Evolutionary conservation across 2,329 filamentous ascomycete genomes (phyloP).

Genomic region (Fusarium luffae): DNA sequence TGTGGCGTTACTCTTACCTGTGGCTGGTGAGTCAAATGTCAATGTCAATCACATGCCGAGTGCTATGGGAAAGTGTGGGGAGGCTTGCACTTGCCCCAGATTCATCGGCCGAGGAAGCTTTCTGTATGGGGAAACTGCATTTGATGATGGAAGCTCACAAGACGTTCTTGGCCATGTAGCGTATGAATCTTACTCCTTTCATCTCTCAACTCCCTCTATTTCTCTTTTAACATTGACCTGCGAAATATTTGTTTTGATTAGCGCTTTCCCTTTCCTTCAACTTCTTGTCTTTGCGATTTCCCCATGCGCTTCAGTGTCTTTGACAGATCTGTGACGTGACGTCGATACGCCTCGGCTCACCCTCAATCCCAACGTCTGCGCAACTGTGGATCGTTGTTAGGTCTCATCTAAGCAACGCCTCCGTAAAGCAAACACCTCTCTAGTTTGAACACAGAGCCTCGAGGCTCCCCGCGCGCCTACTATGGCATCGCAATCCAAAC

Average conservation of each 20-base stretch:
- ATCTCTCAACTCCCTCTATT: background rate
- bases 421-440: background rate
- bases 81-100: slow-evolving; percentile 43
- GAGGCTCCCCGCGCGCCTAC: slow-evolving; percentile 19
- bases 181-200: slow-evolving; percentile 16
- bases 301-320: slow-evolving; percentile 25
- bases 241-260: background rate
- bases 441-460: background rate
- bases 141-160: slow-evolving; percentile 29
- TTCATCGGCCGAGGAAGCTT: slow-evolving; percentile 46
- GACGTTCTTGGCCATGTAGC: slow-evolving; percentile 20
- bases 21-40: slow-evolving; percentile 34
- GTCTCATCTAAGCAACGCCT: background rate
- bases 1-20: too few relatives aligned
- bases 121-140: slow-evolving; percentile 26
- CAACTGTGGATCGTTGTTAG: background rate
- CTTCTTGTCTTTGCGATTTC: slow-evolving; percentile 12
- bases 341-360: slow-evolving; percentile 34
- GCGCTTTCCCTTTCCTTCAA: background rate
- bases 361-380: slow-evolving; percentile 4
- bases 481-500: slow-evolving; percentile 83
- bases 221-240: background rate
- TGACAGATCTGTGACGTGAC: slow-evolving; percentile 41
- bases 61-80: slow-evolving; percentile 38
- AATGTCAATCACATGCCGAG: slow-evolving; percentile 48